These are phyloP conservation scores for Brassica napus DNA, from an alignment of 345 rosid genomes.

Conservation along the genomic window DNA sequence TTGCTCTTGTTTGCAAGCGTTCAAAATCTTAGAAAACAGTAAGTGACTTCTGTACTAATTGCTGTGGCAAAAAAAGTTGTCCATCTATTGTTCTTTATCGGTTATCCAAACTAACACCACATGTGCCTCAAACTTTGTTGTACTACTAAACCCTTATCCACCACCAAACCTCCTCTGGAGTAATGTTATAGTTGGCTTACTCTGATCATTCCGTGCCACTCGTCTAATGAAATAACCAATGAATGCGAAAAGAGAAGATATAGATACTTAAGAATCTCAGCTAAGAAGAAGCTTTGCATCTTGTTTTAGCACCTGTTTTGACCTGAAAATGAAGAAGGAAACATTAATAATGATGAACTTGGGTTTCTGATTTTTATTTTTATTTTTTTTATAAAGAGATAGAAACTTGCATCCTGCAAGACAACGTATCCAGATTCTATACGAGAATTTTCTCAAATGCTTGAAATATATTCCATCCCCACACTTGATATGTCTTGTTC, in stretches of 20 bases:
- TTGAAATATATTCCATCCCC: conserved; percentile 98
- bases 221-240: no score
- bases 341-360: not conserved
- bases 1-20: not conserved
- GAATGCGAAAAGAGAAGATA: no score
- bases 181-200: no score
- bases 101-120: no score
- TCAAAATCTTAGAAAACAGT: conserved; percentile 6
- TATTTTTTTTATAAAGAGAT: not conserved
- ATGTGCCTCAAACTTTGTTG: no score
- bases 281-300: conserved; percentile 65
- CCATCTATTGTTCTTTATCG: no score
- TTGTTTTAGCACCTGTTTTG: conserved; percentile 69
- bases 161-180: no score
- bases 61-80: no score
- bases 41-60: conserved; percentile 17
- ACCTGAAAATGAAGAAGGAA: conserved; percentile 50
- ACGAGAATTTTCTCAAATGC: conserved; percentile 92
- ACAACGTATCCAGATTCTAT: conserved; percentile 86
- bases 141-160: no score
- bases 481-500: conserved; percentile 85
- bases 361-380: not conserved
- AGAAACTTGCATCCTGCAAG: conserved; percentile 72
- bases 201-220: no score
- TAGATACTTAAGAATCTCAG: no score